Evolutionary conservation across 306 rosid genomes (phyloP), one percentile per base, ranked within the genome.

Genomic region (Hippophae rhamnoides): DNA sequence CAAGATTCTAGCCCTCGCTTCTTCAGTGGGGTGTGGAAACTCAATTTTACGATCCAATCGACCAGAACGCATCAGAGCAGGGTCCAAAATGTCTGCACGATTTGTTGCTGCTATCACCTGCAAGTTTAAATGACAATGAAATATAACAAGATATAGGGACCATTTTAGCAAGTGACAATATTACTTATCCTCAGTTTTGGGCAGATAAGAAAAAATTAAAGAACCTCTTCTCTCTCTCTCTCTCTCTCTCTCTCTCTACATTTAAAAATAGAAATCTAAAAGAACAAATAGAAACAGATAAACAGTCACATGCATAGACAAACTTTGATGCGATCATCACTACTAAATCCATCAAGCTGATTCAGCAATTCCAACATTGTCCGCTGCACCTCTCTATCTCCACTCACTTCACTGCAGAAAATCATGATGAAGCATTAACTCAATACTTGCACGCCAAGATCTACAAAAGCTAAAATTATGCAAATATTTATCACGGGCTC

Each of bases 41-140:
- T 93, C 99, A 58, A 93, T 88, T 72, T 93, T 93, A 50, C 99
- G 95, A 79, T 93, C 99, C 71, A 93, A 73, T 43, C 99, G 69
- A 69, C 99, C 99, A 80, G 99, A 93, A 73, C 99, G 99, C 97
- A 93, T 73, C 31, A 93, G 90, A 27, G 99, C 99, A 43, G 97
- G 99, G 64, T 93, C 99, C 10, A 93, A 88, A 70, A 88, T 84
- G 77, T 93, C 99, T 43, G 97, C 97, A 49, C 99, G 97, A 70
- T 93, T 93, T 47, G 99, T 93, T 27, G 99, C 99, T 58, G 99
- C 99, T 73, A 93, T 93, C 50, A 93, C 97, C 97, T 93, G 79
- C 27, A 67, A 31, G 38, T 31, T 31, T 31, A 63, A 61, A 58
- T 14, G 18, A 44, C 47, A 31, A 56, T 63, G 55, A 66, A 0